Conservation (phyloP, 2,329 filamentous ascomycete genomes). For the Falciphora oryzae region DNA sequence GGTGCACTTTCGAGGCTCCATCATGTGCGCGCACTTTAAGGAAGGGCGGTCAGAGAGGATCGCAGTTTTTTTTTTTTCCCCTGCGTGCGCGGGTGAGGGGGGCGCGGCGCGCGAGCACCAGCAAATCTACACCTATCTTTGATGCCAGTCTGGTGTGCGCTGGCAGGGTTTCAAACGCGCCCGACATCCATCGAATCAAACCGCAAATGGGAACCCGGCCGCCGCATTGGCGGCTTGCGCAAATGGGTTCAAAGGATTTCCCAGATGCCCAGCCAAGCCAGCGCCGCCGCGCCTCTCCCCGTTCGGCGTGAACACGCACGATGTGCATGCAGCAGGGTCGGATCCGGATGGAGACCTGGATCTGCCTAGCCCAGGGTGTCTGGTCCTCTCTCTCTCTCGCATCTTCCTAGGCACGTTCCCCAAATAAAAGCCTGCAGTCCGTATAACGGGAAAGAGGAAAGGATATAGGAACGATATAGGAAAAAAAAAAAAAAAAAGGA, state of each 20-base stretch:
- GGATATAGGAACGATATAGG: no score
- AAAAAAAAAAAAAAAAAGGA: no score
- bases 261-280: background rate
- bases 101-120: background rate
- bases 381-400: no score
- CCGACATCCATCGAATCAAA: conserved; percentile 3
- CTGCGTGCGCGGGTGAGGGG: background rate
- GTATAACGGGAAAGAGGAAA: no score
- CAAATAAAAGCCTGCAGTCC: no score
- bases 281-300: no score
- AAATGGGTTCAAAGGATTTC: background rate
- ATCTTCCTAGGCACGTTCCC: no score
- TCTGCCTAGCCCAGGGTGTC: background rate
- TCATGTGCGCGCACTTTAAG: background rate
- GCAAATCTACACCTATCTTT: conserved; percentile 1
- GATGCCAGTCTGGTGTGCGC: conserved; percentile 11
- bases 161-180: conserved; percentile 13
- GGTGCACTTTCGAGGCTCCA: background rate
- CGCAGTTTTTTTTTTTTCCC: background rate
- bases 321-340: background rate
- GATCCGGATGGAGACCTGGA: background rate
- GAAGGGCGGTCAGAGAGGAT: background rate
- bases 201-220: conserved; percentile 1
- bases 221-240: background rate
- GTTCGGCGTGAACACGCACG: background rate